Conservation (phyloP, 805 yeast species). For the Grigorovia yakushimaensis region DNA sequence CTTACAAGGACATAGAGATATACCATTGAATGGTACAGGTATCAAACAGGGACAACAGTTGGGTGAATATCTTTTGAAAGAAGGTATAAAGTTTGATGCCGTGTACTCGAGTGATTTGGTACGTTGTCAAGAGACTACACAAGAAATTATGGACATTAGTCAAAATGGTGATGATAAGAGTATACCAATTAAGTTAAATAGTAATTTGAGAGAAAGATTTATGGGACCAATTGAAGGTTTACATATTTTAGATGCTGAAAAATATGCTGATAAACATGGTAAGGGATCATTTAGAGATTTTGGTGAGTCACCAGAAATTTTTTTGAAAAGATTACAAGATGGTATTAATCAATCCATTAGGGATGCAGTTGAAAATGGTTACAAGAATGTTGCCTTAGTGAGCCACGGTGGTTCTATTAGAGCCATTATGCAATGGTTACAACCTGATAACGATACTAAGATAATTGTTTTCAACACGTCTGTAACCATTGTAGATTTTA, state of each 20-base stretch:
- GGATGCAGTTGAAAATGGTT: conserved; percentile 22
- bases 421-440: conserved; percentile 44
- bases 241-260: conserved; percentile 53
- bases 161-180: conserved; percentile 7
- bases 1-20: conserved; percentile 70
- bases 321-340: conserved; percentile 39
- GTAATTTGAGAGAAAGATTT: conserved; percentile 53
- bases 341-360: conserved; percentile 38
- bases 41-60: conserved; percentile 46
- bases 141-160: conserved; percentile 30
- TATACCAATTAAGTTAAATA: conserved; percentile 27
- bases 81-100: conserved; percentile 25
- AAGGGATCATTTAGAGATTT: conserved; percentile 43
- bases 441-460: conserved; percentile 35
- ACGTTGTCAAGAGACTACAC: conserved; percentile 54
- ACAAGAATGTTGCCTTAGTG: conserved; percentile 47
- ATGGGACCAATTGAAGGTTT: conserved; percentile 80
- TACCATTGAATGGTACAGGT: conserved; percentile 55
- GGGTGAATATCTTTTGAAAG: conserved; percentile 35
- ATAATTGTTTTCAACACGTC: conserved; percentile 69
- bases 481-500: conserved; percentile 53
- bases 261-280: conserved; percentile 44
- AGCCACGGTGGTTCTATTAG: conserved; percentile 81
- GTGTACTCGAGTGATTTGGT: conserved; percentile 34
- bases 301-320: conserved; percentile 48